These are phyloP conservation scores for Dentipellis fragilis DNA, from an alignment of 768 basidiomycete species.

Conservation along the genomic window DNA sequence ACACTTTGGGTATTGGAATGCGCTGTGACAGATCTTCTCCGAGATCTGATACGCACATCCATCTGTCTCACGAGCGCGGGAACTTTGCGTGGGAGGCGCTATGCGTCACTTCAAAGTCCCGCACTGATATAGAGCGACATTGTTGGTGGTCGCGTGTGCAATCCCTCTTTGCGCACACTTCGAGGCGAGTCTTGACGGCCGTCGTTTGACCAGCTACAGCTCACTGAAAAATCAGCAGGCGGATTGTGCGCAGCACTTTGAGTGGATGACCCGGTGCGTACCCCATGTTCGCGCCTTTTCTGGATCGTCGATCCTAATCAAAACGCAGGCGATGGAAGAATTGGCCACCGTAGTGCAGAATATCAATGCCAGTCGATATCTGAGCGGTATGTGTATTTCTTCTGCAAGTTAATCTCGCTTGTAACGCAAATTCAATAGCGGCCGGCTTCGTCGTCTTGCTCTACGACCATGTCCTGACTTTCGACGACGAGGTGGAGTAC, in stretches of 20 bases:
- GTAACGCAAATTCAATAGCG: constrained; percentile 13
- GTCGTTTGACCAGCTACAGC: not conserved
- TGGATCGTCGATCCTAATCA: not conserved
- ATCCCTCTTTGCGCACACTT: not conserved
- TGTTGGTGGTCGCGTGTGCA: not conserved
- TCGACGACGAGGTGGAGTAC: constrained; percentile 28
- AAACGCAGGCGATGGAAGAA: not conserved
- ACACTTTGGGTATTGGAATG: too few relatives aligned
- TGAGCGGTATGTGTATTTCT: not conserved
- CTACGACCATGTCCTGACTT: constrained; percentile 31
- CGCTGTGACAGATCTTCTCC: not conserved
- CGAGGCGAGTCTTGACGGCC: not conserved
- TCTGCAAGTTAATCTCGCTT: not conserved
- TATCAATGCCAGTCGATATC: not conserved
- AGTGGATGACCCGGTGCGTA: too few relatives aligned
- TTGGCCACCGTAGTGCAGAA: not conserved
- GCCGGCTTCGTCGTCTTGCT: constrained; percentile 24
- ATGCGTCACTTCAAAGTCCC: not conserved
- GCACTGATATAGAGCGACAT: not conserved
- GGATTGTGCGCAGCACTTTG: not conserved
- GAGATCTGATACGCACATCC: not conserved
- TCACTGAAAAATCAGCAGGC: not conserved
- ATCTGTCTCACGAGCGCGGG: not conserved
- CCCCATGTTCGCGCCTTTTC: too few relatives aligned
- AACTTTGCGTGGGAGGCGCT: not conserved